Conservation (phyloP, 23 red algal species). For the Agarophyton chilense region DNA sequence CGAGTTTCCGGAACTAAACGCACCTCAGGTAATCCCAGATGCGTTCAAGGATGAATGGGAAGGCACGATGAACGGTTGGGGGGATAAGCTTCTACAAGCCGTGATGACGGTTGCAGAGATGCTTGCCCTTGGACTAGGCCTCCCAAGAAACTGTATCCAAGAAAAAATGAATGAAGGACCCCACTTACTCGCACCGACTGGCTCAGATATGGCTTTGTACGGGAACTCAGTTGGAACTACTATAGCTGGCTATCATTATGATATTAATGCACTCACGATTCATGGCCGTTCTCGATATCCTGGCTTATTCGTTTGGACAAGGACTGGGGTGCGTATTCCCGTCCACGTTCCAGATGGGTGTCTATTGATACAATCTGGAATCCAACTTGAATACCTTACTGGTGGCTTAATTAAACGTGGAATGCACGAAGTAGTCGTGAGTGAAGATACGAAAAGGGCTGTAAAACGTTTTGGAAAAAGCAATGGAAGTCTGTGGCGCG, state of each 20-base stretch:
- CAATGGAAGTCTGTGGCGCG: conserved; percentile 68
- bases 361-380: conserved; percentile 83
- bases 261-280: conserved; percentile 89
- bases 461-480: background rate
- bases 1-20: conserved; percentile 87
- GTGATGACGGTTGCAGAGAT: conserved; percentile 77
- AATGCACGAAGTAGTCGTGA: conserved; percentile 94
- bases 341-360: conserved; percentile 81
- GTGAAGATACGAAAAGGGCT: conserved; percentile 50
- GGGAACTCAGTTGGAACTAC: conserved; percentile 58
- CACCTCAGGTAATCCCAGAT: conserved; percentile 78
- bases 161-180: conserved; percentile 67
- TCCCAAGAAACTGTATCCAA: conserved; percentile 35
- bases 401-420: conserved; percentile 81
- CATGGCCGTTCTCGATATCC: conserved; percentile 83
- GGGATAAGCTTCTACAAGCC: conserved; percentile 55
- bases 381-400: conserved; percentile 90
- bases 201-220: conserved; percentile 75
- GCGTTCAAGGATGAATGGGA: conserved; percentile 81
- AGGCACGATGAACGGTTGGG: conserved; percentile 77
- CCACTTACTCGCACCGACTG: conserved; percentile 94
- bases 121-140: conserved; percentile 83
- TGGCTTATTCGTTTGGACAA: conserved; percentile 85
- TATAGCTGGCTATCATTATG: conserved; percentile 93
- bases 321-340: conserved; percentile 75